Percentiles rank a stretch among this genome's conserved stretches.
phyloP scores from a whole-genome alignment of 257 asterid genomes.

The Gentiana dahurica region DNA sequence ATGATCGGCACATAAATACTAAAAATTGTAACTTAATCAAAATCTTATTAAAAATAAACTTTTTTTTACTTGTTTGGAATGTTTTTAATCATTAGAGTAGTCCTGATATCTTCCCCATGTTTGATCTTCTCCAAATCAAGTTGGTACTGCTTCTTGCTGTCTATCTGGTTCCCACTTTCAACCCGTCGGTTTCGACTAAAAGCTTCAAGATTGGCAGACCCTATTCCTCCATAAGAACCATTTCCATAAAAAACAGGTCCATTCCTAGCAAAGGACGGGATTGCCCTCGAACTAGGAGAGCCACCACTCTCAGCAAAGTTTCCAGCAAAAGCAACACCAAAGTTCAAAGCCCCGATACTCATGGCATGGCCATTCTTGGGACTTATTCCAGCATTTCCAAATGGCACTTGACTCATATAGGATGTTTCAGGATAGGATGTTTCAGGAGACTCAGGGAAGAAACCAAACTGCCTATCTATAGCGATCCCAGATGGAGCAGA shows the following conservation, averaged over 20 bases:
- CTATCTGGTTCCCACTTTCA: constrained; percentile 60
- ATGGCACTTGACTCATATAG: constrained; percentile 38
- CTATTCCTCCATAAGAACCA: constrained; percentile 65
- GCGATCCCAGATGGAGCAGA: constrained; percentile 92
- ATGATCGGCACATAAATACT: too few relatives aligned
- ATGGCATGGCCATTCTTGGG: constrained; percentile 30
- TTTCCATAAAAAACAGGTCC: constrained; percentile 55
- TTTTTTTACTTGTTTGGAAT: constrained; percentile 87
- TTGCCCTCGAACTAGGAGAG: constrained; percentile 48
- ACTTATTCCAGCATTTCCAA: constrained; percentile 41
- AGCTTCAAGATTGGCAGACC: constrained; percentile 37
- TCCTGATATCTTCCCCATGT: constrained; percentile 74
- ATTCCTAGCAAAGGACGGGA: constrained; percentile 55
- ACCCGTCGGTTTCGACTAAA: constrained; percentile 55
- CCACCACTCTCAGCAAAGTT: constrained; percentile 51
- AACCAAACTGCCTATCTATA: constrained; percentile 65
- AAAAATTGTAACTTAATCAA: neutral
- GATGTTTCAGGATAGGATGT: constrained; percentile 47
- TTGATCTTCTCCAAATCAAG: constrained; percentile 79
- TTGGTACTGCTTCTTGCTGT: constrained; percentile 72
- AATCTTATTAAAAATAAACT: neutral
- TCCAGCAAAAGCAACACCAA: constrained; percentile 54
- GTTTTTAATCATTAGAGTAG: constrained; percentile 92
- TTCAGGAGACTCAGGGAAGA: constrained; percentile 79
- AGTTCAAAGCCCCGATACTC: constrained; percentile 48